Percentiles rank a stretch among this genome's conserved stretches.
Evolutionary conservation across 768 basidiomycete species (phyloP).

Genomic region (Phaeotremella fagi): DNA sequence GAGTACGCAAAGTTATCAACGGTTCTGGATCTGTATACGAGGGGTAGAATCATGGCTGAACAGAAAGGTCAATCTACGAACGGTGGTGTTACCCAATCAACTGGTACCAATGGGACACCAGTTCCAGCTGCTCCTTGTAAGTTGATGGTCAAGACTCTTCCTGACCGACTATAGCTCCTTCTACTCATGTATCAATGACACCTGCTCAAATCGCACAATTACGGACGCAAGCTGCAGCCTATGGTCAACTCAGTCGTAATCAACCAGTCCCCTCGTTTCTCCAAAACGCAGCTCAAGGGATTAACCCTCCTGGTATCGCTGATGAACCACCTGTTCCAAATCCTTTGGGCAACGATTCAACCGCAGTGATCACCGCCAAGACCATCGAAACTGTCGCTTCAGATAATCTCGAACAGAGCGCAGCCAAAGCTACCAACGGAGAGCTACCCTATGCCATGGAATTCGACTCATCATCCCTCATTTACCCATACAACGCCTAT

Average conservation of each 20-base stretch:
- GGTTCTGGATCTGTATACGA: conserved; percentile 32
- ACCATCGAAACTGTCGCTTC: conserved; percentile 39
- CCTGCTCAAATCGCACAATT: conserved; percentile 48
- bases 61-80: background rate
- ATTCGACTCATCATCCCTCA: conserved; percentile 69
- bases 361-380: conserved; percentile 39
- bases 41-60: conserved; percentile 12
- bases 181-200: conserved; percentile 38
- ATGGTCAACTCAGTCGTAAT: conserved; percentile 41
- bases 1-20: conserved; percentile 27
- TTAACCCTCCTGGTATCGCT: conserved; percentile 26
- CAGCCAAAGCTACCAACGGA: background rate
- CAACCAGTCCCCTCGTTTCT: conserved; percentile 45
- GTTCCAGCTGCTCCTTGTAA: background rate
- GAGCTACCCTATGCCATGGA: conserved; percentile 54
- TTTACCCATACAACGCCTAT: conserved; percentile 90
- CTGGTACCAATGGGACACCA: background rate
- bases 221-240: conserved; percentile 44
- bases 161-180: background rate
- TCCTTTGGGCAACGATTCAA: conserved; percentile 17
- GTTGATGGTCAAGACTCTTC: background rate
- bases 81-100: conserved; percentile 6
- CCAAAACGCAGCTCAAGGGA: conserved; percentile 41
- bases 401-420: conserved; percentile 13
- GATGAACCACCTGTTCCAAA: conserved; percentile 13